Evolutionary conservation across 2,329 filamentous ascomycete genomes (phyloP).

Genomic region (Rachicladosporium sp.): DNA sequence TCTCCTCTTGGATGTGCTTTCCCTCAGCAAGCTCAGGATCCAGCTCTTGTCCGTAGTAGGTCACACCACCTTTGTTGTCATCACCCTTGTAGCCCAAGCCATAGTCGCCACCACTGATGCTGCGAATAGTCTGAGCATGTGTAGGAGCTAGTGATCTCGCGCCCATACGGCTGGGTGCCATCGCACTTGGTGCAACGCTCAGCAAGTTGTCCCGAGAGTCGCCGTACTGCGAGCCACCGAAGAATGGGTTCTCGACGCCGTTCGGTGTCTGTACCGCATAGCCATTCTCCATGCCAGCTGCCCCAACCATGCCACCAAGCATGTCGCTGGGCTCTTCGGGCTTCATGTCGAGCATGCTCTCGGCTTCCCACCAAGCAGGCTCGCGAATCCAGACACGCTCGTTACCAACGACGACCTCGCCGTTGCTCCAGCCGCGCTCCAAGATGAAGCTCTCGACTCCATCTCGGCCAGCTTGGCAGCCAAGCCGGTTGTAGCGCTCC

Average conservation of each 20-base stretch:
- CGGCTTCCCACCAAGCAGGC: slow-evolving; percentile 91
- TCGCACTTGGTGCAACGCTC: slow-evolving; percentile 35
- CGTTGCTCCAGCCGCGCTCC: slow-evolving; percentile 95
- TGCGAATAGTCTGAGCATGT: slow-evolving; percentile 28
- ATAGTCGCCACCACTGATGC: slow-evolving; percentile 58
- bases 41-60: slow-evolving; percentile 57
- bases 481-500: slow-evolving; percentile 67
- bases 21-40: slow-evolving; percentile 69
- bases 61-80: slow-evolving; percentile 54
- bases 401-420: slow-evolving; percentile 79
- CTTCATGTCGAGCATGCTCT: slow-evolving; percentile 88
- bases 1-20: slow-evolving; percentile 61
- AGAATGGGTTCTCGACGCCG: slow-evolving; percentile 23
- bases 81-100: slow-evolving; percentile 82
- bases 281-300: slow-evolving; percentile 54
- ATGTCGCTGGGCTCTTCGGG: slow-evolving; percentile 28
- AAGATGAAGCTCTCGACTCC: slow-evolving; percentile 90
- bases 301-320: slow-evolving; percentile 40
- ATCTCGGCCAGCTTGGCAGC: slow-evolving; percentile 80
- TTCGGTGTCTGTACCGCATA: slow-evolving; percentile 50
- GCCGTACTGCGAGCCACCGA: slow-evolving; percentile 10
- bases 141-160: slow-evolving; percentile 44
- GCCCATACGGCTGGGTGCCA: slow-evolving; percentile 30
- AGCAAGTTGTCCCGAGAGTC: slow-evolving; percentile 61
- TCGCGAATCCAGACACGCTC: slow-evolving; percentile 96